Conservation (phyloP, 2,329 filamentous ascomycete genomes). For the Claviceps fusiformis region DNA sequence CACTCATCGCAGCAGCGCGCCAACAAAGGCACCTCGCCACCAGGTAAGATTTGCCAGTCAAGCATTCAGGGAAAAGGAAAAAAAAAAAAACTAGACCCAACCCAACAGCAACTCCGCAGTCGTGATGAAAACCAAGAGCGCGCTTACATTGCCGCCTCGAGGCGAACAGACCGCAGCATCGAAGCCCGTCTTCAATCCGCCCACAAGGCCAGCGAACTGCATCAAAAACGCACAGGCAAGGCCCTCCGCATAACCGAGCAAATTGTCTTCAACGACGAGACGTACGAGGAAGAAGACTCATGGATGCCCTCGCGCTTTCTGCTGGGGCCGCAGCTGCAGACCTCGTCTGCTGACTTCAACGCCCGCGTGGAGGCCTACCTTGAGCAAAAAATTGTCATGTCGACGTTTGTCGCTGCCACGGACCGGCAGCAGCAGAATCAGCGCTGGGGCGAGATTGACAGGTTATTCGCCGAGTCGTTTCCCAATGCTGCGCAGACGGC, state of each 20-base stretch:
- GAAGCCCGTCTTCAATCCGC: conserved; percentile 85
- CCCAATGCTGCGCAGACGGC: conserved; percentile 1
- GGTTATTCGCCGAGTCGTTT: conserved; percentile 1
- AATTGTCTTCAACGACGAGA: conserved; percentile 80
- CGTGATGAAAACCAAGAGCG: conserved; percentile 67
- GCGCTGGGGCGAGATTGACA: not conserved
- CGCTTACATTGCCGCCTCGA: conserved; percentile 83
- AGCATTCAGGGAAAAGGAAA: not conserved
- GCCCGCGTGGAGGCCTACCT: not conserved
- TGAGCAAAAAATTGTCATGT: conserved; percentile 1
- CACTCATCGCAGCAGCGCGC: not conserved
- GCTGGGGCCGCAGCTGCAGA: not conserved
- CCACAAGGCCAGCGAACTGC: conserved; percentile 75
- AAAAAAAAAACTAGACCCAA: not conserved
- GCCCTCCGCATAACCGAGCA: conserved; percentile 69
- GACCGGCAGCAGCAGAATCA: not conserved
- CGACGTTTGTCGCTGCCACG: not conserved
- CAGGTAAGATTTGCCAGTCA: not conserved
- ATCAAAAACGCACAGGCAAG: conserved; percentile 76
- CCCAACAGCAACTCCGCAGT: not conserved
- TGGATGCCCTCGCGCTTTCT: not conserved
- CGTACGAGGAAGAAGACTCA: conserved; percentile 87
- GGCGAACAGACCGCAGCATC: conserved; percentile 71
- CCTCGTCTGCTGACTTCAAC: not conserved
- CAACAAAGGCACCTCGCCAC: not conserved